Evolutionary conservation across 2,329 filamentous ascomycete species (phyloP), one percentile per base, ranked within the genome.

Genomic region (Sphaerostilbella broomeana): DNA sequence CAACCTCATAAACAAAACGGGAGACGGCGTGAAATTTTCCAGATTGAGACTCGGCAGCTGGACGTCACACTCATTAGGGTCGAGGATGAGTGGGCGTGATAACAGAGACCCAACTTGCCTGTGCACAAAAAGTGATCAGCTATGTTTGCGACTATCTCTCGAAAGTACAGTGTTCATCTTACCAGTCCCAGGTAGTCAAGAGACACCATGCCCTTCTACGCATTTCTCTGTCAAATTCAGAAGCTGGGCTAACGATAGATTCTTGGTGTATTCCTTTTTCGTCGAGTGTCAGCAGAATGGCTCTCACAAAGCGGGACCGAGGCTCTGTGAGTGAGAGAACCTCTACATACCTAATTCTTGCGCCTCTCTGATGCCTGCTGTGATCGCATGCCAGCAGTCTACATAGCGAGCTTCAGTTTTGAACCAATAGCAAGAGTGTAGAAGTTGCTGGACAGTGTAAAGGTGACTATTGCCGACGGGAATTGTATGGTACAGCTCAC

Each of bases 101-200:
- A 63, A 42, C 5, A 62, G 48, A 6, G 51, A 47, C 6, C 58
- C 61, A 16, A 63, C 55, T 48, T 64, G 60, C 62, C 61, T 64
- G 33, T 6, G 4, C 4, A 16, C 16, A 30, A 6, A 11, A 17
- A 31, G n/a, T 7, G 5, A 18, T 31, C 15, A 30, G 35, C 26
- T 19, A n/a, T n/a, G n/a, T 6, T 5, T 2, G 10, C 5, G 8
- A 7, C 12, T 8, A n/a, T 16, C 19, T 18, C 10, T 10, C 15
- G 15, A 7, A 28, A 26, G 22, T 9, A 17, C 9, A 9, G 13
- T 8, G 21, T 18, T 25, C 20, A 19, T 6, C 47, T 47, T 46
- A 64, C 61, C 61, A 65, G 40, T 65, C 62, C 59, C 57, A 65
- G 1, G 57, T 59, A 27, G 63, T 50, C 18, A 65, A 28, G 11